These are phyloP conservation scores for Capronia coronata DNA, from an alignment of 2,329 filamentous ascomycete species.

Conservation along the genomic window DNA sequence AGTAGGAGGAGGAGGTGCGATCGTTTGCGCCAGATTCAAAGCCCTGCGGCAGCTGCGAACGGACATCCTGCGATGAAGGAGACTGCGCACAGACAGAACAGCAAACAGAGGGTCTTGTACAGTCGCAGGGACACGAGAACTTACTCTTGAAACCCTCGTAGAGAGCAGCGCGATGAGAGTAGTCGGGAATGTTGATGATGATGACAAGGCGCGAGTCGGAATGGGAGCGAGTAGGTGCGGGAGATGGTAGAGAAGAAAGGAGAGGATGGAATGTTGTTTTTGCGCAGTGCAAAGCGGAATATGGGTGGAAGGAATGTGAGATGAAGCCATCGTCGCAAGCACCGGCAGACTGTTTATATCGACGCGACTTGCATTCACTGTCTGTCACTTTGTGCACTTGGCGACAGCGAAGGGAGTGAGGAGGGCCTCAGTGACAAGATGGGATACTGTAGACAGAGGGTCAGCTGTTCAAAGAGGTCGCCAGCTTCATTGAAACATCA, in stretches of 20 bases:
- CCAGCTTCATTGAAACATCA: no score
- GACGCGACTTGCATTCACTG: not conserved
- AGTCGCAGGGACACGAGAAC: not conserved
- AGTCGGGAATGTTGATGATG: not conserved
- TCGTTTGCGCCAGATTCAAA: not conserved
- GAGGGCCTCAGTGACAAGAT: no score
- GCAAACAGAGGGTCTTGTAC: not conserved
- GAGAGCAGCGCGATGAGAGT: not conserved
- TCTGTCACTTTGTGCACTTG: not conserved
- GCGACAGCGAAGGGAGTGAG: not conserved
- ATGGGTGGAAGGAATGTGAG: not conserved
- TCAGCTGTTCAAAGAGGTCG: no score
- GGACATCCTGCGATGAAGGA: not conserved
- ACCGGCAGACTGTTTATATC: not conserved
- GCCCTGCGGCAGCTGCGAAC: not conserved
- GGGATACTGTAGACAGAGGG: no score
- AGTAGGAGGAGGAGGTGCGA: not conserved
- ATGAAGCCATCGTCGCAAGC: not conserved
- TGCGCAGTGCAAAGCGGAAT: not conserved
- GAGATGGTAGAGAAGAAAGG: not conserved
- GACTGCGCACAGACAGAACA: not conserved
- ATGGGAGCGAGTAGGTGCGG: not conserved
- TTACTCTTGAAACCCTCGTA: not conserved
- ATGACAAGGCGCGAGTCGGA: not conserved
- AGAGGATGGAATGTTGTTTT: not conserved